A percentile compares a stretch with the other conserved stretches of the same genome.
phyloP scores from a whole-genome alignment of 1,284 basidiomycete species.

The Puccinia sorghi region DNA sequence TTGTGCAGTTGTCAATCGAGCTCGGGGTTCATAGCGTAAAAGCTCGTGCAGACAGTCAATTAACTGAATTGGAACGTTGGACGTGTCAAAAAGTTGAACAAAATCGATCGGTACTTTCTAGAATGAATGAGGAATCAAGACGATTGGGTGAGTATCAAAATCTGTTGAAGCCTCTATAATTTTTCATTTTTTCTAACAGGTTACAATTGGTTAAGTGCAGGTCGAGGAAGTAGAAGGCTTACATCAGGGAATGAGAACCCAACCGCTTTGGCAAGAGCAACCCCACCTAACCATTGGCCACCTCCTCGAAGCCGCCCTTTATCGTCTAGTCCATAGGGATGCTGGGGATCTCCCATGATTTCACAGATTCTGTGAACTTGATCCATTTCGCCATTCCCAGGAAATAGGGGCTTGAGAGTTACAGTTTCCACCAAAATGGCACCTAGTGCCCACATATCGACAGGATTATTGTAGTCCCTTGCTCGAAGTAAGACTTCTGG shows the following conservation, averaged over 20 bases:
- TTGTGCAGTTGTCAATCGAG: conserved; percentile 78
- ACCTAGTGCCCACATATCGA: conserved; percentile 99
- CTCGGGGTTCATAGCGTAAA: conserved; percentile 85
- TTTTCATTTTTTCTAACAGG: conserved; percentile 3
- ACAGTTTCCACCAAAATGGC: conserved; percentile 96
- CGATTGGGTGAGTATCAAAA: conserved; percentile 6
- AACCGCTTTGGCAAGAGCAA: conserved; percentile 78
- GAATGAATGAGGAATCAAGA: background rate
- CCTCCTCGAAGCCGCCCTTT: conserved; percentile 75
- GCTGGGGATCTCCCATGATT: conserved; percentile 84
- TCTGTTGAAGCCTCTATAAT: conserved; percentile 41
- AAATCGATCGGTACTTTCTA: conserved; percentile 77
- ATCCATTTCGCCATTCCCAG: conserved; percentile 93
- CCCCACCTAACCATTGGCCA: conserved; percentile 79
- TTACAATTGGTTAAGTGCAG: background rate
- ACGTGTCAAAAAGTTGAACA: conserved; percentile 73
- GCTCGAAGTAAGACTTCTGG: conserved; percentile 92
- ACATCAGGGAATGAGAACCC: conserved; percentile 92
- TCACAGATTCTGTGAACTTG: conserved; percentile 88
- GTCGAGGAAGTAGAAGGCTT: conserved; percentile 54
- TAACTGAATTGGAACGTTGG: conserved; percentile 71
- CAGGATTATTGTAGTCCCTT: conserved; percentile 88
- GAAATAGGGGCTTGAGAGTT: conserved; percentile 92
- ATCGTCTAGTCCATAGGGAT: conserved; percentile 76
- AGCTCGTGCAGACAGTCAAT: conserved; percentile 90